Base-by-base conservation (phyloP, 192 early-diverging fungal genomes). In the Mortierella hygrophila region DNA sequence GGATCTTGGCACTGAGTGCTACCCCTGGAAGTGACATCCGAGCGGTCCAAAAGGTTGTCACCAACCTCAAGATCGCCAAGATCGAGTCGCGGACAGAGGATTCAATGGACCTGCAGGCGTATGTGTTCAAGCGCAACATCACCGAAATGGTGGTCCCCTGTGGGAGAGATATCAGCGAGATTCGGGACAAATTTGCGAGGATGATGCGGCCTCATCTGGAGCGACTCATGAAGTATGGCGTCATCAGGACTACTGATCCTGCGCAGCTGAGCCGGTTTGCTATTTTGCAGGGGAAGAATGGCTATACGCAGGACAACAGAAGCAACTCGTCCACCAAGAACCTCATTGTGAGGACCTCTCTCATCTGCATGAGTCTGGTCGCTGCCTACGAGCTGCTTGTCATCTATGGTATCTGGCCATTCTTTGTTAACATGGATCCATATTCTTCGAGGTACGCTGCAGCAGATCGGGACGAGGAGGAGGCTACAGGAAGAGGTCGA, bases 21-120 rank as follows among this genome's bases (percentile, higher is more conserved):
- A 99, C 97, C 0, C 97, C 97, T 0, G 97, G 97, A 11, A 91
- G 91, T 3, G 92, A 94, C 10, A 87, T 93, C 20, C 83, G 93
- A 20, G 90, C 92, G 0, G 96, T 98, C 4, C 94, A 96, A 72
- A 86, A 90, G 15, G 94, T 99, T 20, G 84, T 99, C 5, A 79
- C 90, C 18, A 95, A 96, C 60, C 88, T 98, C 38, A 92, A 93
- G 44, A 97, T 98, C 49, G 88, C 93, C 32, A 91, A 93, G 44
- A 94, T 97, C 32, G 95, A 97, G 85, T 89, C 97, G 52, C 90
- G 98, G 29, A 97, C 97, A 1, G 98, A 99, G 81, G 97, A 97
- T 72, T 96, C 94, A 1, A 83, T 94, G 60, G 98, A 99, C 78
- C 92, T 99, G 7, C 90, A 89, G 52, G 91, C 91, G 6, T 98